Evolutionary conservation across 768 basidiomycete genomes (phyloP), one percentile per base, ranked within the genome.

Genomic region (Collybiopsis confluens): DNA sequence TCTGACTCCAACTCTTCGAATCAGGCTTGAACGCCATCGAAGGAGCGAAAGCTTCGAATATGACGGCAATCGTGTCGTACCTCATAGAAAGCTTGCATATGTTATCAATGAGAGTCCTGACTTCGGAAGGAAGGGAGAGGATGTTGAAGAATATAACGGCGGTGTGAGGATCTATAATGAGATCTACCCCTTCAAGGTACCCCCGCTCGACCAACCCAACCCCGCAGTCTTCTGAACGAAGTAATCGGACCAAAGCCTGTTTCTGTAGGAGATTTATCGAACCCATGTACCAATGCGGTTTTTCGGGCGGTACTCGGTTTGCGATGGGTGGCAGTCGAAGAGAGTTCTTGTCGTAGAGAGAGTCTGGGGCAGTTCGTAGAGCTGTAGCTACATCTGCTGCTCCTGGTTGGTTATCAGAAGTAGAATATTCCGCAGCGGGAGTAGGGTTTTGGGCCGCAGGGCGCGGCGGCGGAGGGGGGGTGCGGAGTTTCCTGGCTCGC

Each of bases 231-330:
- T 59, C 62, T 11, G 74, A 71, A 16, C 71, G 68, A 23, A 92
- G 73, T 10, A 72, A 66, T 3, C 74, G 76, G 37, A 85, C 75
- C 2, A 92, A 69, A 18, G 72, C 74, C 47, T 80, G 84, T 58
- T 83, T 85, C 64, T 90, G 90, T 6, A 91, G 72, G 18, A 90
- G 58, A 26, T 81, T 73, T 56, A 90, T 64, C 26, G 87, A 90
- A 15, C 80, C 81, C 68, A 92, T 72, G 61, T 91, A 92, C 24
- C 74, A 77, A 63, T 90, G 88, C 16, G 62, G 42, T 18, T 62
- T 63, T 11, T 55, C 48, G n/a, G 77, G 73, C 30, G 58, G 55
- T 11, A 49, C 45, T 65, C 68, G 61, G 13, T 59, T 46, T 20
- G 4, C 10, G 21, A 5, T 3, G 4, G 65, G 56, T 6, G 78